These are phyloP conservation scores for Candolleomyces aberdarensis DNA, from an alignment of 768 basidiomycete species.

Conservation along the genomic window DNA sequence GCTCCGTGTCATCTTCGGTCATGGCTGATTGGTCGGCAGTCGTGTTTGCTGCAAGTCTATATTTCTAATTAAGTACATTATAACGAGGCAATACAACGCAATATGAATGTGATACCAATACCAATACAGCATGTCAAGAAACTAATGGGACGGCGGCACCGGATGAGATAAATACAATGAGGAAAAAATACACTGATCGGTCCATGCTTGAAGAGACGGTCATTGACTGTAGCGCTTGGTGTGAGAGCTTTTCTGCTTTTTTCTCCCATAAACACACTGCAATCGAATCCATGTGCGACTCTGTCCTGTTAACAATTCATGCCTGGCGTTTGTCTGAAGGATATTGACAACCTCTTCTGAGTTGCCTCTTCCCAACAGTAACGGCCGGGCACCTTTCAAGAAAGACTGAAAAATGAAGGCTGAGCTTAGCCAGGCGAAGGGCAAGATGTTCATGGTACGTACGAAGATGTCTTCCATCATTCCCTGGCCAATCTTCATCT, in stretches of 20 bases:
- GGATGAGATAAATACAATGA: too few species aligned
- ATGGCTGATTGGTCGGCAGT: conserved; percentile 39
- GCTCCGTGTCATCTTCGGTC: too few species aligned
- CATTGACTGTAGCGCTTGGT: too few species aligned
- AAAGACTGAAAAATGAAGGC: background rate
- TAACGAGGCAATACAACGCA: background rate
- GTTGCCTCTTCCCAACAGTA: background rate
- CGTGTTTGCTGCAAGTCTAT: conserved; percentile 84
- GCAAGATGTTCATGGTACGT: conserved; percentile 5
- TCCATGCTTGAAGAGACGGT: too few species aligned
- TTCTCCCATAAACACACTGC: background rate
- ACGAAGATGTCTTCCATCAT: conserved; percentile 64
- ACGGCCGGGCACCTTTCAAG: background rate
- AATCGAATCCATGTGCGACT: background rate
- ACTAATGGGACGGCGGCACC: too few species aligned
- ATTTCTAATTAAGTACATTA: conserved; percentile 49
- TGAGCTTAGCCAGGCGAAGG: conserved; percentile 1
- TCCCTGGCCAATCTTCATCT: conserved; percentile 35
- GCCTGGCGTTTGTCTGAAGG: background rate
- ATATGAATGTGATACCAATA: too few species aligned
- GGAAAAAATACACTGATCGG: too few species aligned
- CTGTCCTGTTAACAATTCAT: background rate
- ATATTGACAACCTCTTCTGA: background rate
- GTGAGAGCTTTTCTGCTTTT: background rate
- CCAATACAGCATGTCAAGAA: too few species aligned